These are phyloP conservation scores for Gynostemma pentaphyllum DNA, from an alignment of 306 rosid genomes.

Conservation along the genomic window DNA sequence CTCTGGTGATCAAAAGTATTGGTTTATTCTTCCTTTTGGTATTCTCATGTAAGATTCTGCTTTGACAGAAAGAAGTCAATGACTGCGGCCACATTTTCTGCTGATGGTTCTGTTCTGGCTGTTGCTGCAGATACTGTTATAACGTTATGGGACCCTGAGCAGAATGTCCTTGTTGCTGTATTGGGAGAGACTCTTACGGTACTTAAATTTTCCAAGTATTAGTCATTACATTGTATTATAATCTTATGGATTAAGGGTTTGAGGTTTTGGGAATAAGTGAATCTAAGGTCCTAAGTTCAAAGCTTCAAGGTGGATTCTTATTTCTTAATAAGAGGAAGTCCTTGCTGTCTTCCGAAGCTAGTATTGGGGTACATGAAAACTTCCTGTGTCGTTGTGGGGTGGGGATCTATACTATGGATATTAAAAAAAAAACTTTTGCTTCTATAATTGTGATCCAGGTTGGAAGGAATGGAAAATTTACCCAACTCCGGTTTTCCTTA, in stretches of 20 bases:
- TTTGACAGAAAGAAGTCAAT: conserved; percentile 66
- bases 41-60: conserved; percentile 10
- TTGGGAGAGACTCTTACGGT: conserved; percentile 64
- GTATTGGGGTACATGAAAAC: too few relatives aligned
- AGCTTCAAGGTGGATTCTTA: too few relatives aligned
- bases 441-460: background rate
- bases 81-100: conserved; percentile 81
- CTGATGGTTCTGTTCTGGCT: conserved; percentile 90
- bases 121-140: conserved; percentile 83
- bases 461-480: background rate
- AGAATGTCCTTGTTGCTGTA: conserved; percentile 68
- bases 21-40: background rate
- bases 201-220: background rate
- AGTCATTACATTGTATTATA: background rate
- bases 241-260: too few relatives aligned
- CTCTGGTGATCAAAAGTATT: background rate
- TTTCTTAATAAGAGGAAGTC: too few relatives aligned
- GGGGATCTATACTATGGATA: too few relatives aligned
- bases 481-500: background rate
- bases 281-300: too few relatives aligned
- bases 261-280: too few relatives aligned
- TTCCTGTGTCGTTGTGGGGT: too few relatives aligned
- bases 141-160: conserved; percentile 90
- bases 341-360: too few relatives aligned
- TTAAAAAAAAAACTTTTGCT: too few relatives aligned